phyloP scores from a whole-genome alignment of 345 rosid genomes.

The Bruguiera sexangula region DNA sequence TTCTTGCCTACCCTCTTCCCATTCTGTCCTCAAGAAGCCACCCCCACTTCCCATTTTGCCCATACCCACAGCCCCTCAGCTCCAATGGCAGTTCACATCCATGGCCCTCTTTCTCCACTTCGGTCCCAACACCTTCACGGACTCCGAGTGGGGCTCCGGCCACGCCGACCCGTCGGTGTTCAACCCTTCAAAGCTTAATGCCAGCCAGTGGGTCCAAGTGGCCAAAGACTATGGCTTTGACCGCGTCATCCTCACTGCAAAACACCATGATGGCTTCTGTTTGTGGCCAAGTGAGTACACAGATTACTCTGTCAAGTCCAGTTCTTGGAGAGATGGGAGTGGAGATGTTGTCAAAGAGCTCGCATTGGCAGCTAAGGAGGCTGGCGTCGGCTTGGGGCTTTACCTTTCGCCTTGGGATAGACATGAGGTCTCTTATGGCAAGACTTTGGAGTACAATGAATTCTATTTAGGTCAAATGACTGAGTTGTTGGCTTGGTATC shows the following conservation, averaged over 20 bases:
- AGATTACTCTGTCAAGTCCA: slow-evolving; percentile 65
- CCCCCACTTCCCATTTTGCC: slow-evolving; percentile 84
- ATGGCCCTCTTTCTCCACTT: slow-evolving; percentile 84
- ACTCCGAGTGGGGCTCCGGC: slow-evolving; percentile 89
- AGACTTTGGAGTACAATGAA: slow-evolving; percentile 81
- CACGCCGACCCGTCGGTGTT: slow-evolving; percentile 62
- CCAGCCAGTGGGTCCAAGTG: slow-evolving; percentile 77
- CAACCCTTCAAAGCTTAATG: slow-evolving; percentile 57
- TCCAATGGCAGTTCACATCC: slow-evolving; percentile 74
- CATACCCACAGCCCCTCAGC: slow-evolving; percentile 67
- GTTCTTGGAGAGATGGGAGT: slow-evolving; percentile 57
- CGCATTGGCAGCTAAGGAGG: slow-evolving; percentile 56
- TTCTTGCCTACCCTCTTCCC: slow-evolving; percentile 21
- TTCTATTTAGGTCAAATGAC: slow-evolving; percentile 81
- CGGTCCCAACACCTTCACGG: slow-evolving; percentile 83
- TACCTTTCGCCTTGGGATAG: slow-evolving; percentile 97
- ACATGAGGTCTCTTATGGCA: slow-evolving; percentile 65
- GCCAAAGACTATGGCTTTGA: slow-evolving; percentile 72
- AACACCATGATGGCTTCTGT: slow-evolving; percentile 97
- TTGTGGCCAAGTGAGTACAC: slow-evolving; percentile 81
- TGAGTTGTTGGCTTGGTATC: slow-evolving; percentile 77
- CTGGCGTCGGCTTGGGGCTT: slow-evolving; percentile 58
- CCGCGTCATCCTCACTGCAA: slow-evolving; percentile 72
- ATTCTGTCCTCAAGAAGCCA: slow-evolving; percentile 35
- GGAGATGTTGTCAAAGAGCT: slow-evolving; percentile 76